A percentile compares a stretch with the other conserved stretches of the same genome.
These are phyloP conservation scores for Ascochyta rabiei DNA, from an alignment of 2,329 filamentous ascomycete genomes.

Conservation along the genomic window DNA sequence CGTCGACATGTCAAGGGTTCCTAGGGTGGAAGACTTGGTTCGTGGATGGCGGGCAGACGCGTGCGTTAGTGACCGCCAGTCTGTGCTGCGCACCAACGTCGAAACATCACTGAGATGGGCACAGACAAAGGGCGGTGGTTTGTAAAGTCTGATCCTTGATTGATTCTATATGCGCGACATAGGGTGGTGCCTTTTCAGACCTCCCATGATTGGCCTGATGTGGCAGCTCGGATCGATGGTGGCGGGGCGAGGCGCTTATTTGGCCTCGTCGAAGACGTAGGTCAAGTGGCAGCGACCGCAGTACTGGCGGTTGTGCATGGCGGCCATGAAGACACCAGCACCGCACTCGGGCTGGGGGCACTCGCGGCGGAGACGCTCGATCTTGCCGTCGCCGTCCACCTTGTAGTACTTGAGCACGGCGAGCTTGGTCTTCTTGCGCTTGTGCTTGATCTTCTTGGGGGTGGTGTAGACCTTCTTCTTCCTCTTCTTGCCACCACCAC, in stretches of 20 bases:
- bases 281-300: conserved; percentile 76
- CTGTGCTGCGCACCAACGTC: not conserved
- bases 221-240: conserved; percentile 36
- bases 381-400: conserved; percentile 99
- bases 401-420: conserved; percentile 99
- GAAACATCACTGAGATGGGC: too few relatives aligned
- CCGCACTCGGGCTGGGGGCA: conserved; percentile 86
- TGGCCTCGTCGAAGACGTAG: conserved; percentile 73
- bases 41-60: not conserved
- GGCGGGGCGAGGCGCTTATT: conserved; percentile 49
- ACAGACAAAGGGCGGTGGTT: not conserved
- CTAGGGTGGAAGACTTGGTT: too few relatives aligned
- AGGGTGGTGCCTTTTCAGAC: conserved; percentile 30
- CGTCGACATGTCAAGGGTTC: too few relatives aligned
- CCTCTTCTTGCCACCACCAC: conserved; percentile 97
- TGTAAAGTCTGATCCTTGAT: conserved; percentile 31
- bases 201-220: conserved; percentile 33
- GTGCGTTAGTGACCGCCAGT: conserved; percentile 1
- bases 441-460: conserved; percentile 99
- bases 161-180: conserved; percentile 37
- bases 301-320: conserved; percentile 99
- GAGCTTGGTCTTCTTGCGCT: conserved; percentile 99
- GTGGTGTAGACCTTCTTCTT: conserved; percentile 99
- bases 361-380: conserved; percentile 98
- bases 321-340: conserved; percentile 99